Base-by-base conservation (phyloP, 73 alveolate genomes). In the Blepharisma japonicum region DNA sequence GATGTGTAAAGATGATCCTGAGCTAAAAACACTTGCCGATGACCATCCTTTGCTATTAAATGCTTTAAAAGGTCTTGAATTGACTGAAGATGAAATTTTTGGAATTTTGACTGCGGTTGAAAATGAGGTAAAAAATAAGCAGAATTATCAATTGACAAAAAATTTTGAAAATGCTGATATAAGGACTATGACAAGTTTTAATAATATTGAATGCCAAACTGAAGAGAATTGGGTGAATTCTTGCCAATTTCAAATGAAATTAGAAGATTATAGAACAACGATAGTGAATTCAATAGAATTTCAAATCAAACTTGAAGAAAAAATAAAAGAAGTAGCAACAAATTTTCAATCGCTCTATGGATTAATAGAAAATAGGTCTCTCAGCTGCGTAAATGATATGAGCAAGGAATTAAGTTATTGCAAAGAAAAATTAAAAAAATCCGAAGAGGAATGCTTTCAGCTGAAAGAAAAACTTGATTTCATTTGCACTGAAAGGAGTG, bases 21-120 rank as follows among this genome's bases (percentile, higher is more conserved):
- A 61, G 46, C 74, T 61, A n/a, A 61, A 61, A 8, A 61, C 14
- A 2, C 47, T 61, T 14, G 47, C 23, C 74, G 23, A 61, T 14
- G 74, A 61, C 47, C 74, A 61, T 61, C 74, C 74, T 61, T 18
- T 61, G 11, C 74, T 61, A 14, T 14, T 61, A 14, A 61, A 61
- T 8, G 39, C 74, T 61, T 25, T 61, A 18, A 39, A 61, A 61
- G 14, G 47, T 4, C 14, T 61, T 25, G 14, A n/a, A 8, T 25
- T 61, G 50, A 8, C 38, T 14, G 39, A n/a, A 18, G 74, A 61
- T 2, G 47, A 61, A 14, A 61, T 61, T 61, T 61, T 61, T 61
- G 14, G 47, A 8, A 61, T 61, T 18, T 39, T 61, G 47, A 61
- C 74, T 20, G 74, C 74, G 14, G 74, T 61, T 8, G 74, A 61